Percentiles rank a stretch among this genome's conserved stretches.
These are phyloP conservation scores for Colletotrichum shisoi DNA, from an alignment of 2,329 filamentous ascomycete genomes.

Conservation along the genomic window DNA sequence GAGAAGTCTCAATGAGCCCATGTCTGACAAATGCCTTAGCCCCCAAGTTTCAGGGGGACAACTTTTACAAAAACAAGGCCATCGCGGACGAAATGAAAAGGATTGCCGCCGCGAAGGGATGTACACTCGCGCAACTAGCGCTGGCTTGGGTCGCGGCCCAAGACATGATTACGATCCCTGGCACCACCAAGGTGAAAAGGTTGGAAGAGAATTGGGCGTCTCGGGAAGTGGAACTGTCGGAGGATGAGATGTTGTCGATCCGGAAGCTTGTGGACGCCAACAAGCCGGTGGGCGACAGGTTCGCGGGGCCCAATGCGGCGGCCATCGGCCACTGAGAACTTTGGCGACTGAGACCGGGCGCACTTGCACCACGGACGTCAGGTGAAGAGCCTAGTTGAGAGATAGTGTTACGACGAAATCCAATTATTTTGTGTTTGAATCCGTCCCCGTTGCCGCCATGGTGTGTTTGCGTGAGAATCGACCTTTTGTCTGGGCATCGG, in stretches of 20 bases:
- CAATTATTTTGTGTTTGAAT: no score
- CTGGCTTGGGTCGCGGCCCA: conserved; percentile 53
- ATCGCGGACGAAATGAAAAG: conserved; percentile 54
- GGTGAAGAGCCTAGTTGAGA: no score
- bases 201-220: conserved; percentile 53
- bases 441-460: no score
- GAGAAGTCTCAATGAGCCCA: neutral
- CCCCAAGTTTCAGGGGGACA: conserved; percentile 53
- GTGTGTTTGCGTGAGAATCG: no score
- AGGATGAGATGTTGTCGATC: conserved; percentile 45
- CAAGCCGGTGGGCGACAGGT: neutral
- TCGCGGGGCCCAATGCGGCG: neutral
- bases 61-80: conserved; percentile 54
- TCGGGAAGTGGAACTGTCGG: conserved; percentile 47
- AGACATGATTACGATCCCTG: conserved; percentile 56
- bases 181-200: conserved; percentile 52
- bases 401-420: no score
- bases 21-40: conserved; percentile 24
- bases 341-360: no score
- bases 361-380: no score
- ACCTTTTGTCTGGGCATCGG: neutral
- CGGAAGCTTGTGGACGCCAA: conserved; percentile 1
- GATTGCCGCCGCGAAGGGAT: conserved; percentile 49
- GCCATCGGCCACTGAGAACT: neutral
- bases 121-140: conserved; percentile 49